Conservation (phyloP, 225 moss, liverwort and hornwort species). For the Straminergon stramineum region DNA sequence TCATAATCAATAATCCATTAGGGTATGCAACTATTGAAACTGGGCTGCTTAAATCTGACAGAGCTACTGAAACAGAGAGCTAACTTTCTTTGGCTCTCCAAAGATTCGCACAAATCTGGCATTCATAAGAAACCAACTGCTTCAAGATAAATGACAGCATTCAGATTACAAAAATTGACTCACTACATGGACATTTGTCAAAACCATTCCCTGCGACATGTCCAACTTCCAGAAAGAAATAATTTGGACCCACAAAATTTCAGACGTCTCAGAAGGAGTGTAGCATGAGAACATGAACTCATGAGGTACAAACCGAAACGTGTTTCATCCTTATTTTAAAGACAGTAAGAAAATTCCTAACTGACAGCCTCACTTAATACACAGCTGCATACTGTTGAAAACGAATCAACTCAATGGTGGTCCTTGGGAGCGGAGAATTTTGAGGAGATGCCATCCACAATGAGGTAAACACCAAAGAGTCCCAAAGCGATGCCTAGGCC, state of each 20-base stretch:
- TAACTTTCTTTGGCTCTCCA: background rate
- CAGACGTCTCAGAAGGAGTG: background rate
- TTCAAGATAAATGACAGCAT: background rate
- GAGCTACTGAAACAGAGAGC: background rate
- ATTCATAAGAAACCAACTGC: background rate
- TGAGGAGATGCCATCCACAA: constrained; percentile 78
- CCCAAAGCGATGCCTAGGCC: constrained; percentile 86
- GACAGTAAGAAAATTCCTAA: background rate
- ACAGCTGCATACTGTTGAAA: background rate
- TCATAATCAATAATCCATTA: background rate
- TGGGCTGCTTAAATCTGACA: background rate
- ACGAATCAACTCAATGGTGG: constrained; percentile 30
- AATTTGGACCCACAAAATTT: background rate
- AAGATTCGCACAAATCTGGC: background rate
- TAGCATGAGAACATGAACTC: background rate
- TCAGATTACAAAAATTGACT: background rate
- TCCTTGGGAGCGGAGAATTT: constrained; percentile 59
- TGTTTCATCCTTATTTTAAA: background rate
- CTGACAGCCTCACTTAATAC: background rate
- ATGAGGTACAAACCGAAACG: background rate
- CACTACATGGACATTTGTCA: background rate
- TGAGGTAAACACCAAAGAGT: constrained; percentile 67
- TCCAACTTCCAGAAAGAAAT: background rate
- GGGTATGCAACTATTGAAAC: background rate
- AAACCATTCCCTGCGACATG: background rate